These are phyloP conservation scores for Mucor plumbeus DNA, from an alignment of 371 early-diverging fungal genomes.

Conservation along the genomic window DNA sequence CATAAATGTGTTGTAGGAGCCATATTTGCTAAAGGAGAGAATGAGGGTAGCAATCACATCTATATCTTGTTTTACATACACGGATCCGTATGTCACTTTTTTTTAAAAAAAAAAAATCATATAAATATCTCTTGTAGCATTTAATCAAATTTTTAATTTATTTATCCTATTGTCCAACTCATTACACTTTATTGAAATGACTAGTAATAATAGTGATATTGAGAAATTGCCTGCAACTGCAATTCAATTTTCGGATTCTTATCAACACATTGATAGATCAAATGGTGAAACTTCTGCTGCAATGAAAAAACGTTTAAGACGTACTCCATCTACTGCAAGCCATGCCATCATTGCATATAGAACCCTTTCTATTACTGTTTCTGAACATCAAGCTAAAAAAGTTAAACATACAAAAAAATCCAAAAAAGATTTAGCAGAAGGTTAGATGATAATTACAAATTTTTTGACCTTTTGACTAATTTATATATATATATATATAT, in stretches of 20 bases:
- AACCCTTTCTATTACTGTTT: conserved; percentile 42
- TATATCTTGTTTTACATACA: not conserved
- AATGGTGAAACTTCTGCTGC: not conserved
- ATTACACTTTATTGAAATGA: not conserved
- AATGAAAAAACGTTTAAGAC: conserved; percentile 10
- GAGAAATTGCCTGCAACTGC: not conserved
- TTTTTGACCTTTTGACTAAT: too few species aligned
- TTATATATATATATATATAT: too few species aligned
- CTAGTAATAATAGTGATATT: not conserved
- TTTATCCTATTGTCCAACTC: not conserved
- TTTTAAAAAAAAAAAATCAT: not conserved
- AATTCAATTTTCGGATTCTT: conserved; percentile 10
- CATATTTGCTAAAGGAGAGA: conserved; percentile 3
- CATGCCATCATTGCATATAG: conserved; percentile 42
- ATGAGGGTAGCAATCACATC: not conserved
- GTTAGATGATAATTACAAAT: conserved; percentile 14
- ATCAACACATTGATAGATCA: not conserved
- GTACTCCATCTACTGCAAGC: conserved; percentile 20
- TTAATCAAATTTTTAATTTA: not conserved
- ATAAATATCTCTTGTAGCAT: not conserved
- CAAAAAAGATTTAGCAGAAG: conserved; percentile 30
- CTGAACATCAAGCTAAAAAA: conserved; percentile 33
- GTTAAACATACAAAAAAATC: conserved; percentile 15
- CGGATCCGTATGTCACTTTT: too few species aligned
- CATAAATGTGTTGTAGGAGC: not conserved